Base-by-base conservation (phyloP, 768 basidiomycete species). In the Rhodosporidiobolus sp. region DNA sequence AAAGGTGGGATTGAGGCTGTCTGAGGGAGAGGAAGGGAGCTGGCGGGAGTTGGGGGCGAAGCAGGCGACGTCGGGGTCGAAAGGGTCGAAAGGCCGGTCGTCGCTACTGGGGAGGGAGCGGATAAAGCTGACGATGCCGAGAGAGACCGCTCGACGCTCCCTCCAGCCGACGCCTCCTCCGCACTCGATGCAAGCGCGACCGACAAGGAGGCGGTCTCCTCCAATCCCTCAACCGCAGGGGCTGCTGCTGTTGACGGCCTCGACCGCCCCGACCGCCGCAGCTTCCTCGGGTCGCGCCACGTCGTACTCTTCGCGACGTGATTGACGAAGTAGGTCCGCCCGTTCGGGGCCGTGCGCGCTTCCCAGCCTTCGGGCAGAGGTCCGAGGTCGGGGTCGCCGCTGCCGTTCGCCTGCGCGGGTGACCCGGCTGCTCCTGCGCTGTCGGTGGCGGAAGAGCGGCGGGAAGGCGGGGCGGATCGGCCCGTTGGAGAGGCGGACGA, bases 281-380 rank as follows among this genome's bases (percentile, higher is more conserved):
- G 94, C 63, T 94, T 88, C 65, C 96, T 89, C 52, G 96, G 96
- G 80, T 99, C 96, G 22, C 97, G 92, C 96, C 96, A 99, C n/a
- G 95, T 98, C 38, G 96, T 98, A 28, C 93, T 96, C 60, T 95
- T 87, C 14, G 93, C 96, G 78, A 94, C 94, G 83, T 99, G 96
- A 80, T 99, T 95, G 58, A 99, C 96, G 81, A 95, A 99, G 83
- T 99, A 99, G 2, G 94, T 91, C 55, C 95, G 87, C 24, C 96
- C 96, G 83, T 97, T 94, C 0, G 94, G 93, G 1, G 96, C 96
- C 82, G 92, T 93, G 48, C 96, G 87, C 82, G 94, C 93, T 80
- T 99, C 96, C 96, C 96, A 98, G 1, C 96, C 95, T 68, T 92
- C 89, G 4, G 96, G 96, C 28, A 99, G 85, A 61, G 88, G 89